phyloP scores from a whole-genome alignment of 805 yeast species.

The Candida glaebosa region DNA sequence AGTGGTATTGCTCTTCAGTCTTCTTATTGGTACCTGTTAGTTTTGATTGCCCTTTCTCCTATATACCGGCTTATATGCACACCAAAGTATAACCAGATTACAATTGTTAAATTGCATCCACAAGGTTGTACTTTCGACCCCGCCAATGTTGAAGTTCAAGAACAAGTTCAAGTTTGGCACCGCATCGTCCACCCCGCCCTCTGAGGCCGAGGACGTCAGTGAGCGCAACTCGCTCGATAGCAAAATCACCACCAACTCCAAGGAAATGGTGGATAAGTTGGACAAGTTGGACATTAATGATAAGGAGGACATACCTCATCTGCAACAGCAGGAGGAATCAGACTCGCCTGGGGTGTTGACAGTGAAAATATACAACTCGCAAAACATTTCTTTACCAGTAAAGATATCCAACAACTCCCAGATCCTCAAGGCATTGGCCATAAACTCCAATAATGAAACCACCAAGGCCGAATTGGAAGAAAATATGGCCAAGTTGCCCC shows the following conservation, averaged over 20 bases:
- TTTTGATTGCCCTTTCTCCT: no score
- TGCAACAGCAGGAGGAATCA: neutral
- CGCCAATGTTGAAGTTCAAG: conserved; percentile 31
- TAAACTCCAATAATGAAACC: conserved; percentile 39
- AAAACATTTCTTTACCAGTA: conserved; percentile 66
- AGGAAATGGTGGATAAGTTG: conserved; percentile 18
- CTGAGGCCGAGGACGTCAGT: conserved; percentile 9
- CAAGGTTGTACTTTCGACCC: no score
- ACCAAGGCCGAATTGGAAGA: conserved; percentile 30
- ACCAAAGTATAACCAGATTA: no score
- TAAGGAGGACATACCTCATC: neutral
- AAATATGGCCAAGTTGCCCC: conserved; percentile 18
- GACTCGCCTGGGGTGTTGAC: conserved; percentile 67
- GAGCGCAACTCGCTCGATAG: conserved; percentile 24
- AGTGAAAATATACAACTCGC: conserved; percentile 70
- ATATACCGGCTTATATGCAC: neutral
- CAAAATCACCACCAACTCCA: conserved; percentile 20
- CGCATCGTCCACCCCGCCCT: neutral
- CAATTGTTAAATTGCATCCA: no score
- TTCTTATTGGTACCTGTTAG: no score
- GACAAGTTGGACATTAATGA: neutral
- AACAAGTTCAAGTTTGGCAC: conserved; percentile 31
- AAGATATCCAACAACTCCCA: conserved; percentile 62
- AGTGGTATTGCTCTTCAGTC: no score
- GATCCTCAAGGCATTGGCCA: conserved; percentile 62